Conservation (phyloP, 2,329 filamentous ascomycete species). For the Aureobasidium uvarum region DNA sequence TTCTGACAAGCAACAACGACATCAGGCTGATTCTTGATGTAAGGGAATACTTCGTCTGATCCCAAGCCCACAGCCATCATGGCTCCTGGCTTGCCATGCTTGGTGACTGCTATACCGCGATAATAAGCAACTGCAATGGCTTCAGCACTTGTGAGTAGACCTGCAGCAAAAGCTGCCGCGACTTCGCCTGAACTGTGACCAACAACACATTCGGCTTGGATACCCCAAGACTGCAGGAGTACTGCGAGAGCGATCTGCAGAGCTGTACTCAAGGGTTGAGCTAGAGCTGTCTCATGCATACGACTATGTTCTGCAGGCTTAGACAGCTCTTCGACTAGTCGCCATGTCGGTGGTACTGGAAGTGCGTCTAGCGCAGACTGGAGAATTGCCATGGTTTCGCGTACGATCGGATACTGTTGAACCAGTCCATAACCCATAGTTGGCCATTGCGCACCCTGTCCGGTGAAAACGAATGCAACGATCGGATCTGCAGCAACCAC, state of each 20-base stretch:
- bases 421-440: constrained; percentile 31
- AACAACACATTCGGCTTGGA: constrained; percentile 31
- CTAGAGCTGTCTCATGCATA: constrained; percentile 34
- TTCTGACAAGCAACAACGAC: background rate
- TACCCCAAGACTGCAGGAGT: constrained; percentile 35
- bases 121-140: constrained; percentile 34
- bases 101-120: constrained; percentile 28
- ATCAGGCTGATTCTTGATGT: background rate
- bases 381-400: constrained; percentile 25
- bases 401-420: background rate
- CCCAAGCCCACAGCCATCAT: constrained; percentile 40
- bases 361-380: constrained; percentile 28
- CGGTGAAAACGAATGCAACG: constrained; percentile 36
- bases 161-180: constrained; percentile 36
- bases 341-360: constrained; percentile 32
- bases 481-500: background rate
- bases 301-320: constrained; percentile 34
- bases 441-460: constrained; percentile 40
- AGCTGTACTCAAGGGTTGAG: constrained; percentile 56
- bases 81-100: constrained; percentile 30
- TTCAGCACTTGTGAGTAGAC: background rate
- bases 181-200: constrained; percentile 40
- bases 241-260: constrained; percentile 53
- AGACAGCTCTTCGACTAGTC: constrained; percentile 34
- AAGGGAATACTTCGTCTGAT: background rate